Evolutionary conservation across 306 rosid genomes (phyloP).

Genomic region (Canavalia gladiata): DNA sequence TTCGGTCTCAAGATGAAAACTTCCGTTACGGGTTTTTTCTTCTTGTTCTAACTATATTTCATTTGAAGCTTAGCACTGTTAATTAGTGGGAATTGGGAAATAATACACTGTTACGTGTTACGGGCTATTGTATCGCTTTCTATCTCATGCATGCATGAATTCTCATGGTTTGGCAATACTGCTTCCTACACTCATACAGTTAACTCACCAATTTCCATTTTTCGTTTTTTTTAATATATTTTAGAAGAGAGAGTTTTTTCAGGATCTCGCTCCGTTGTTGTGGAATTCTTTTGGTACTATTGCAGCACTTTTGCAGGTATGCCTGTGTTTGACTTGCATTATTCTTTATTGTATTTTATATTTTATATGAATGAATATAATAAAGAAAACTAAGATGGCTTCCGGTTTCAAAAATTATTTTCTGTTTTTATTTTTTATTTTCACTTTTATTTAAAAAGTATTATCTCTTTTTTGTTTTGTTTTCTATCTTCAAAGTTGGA

Average conservation of each 20-base stretch:
- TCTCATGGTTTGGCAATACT: slow-evolving; percentile 35
- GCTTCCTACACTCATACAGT: slow-evolving; percentile 42
- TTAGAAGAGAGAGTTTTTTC: slow-evolving; percentile 80
- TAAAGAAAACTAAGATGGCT: no score
- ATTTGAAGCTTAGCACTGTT: neutral
- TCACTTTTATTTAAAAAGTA: no score
- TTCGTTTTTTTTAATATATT: slow-evolving; percentile 23
- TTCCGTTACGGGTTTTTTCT: neutral
- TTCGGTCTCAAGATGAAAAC: neutral
- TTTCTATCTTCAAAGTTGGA: no score
- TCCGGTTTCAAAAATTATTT: no score
- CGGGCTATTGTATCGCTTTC: neutral
- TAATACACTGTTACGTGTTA: no score
- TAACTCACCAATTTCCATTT: slow-evolving; percentile 36
- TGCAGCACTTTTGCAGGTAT: slow-evolving; percentile 73
- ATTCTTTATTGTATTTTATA: neutral
- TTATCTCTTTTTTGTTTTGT: no score
- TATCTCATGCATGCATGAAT: neutral
- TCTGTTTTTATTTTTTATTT: no score
- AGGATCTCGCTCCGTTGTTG: slow-evolving; percentile 77
- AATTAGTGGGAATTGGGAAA: neutral
- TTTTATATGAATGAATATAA: neutral
- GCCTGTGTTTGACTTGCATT: slow-evolving; percentile 21
- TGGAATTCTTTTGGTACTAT: slow-evolving; percentile 91
- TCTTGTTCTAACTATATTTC: neutral